Evolutionary conservation across 805 yeast genomes (phyloP).

Genomic region (Brettanomyces bruxellensis): DNA sequence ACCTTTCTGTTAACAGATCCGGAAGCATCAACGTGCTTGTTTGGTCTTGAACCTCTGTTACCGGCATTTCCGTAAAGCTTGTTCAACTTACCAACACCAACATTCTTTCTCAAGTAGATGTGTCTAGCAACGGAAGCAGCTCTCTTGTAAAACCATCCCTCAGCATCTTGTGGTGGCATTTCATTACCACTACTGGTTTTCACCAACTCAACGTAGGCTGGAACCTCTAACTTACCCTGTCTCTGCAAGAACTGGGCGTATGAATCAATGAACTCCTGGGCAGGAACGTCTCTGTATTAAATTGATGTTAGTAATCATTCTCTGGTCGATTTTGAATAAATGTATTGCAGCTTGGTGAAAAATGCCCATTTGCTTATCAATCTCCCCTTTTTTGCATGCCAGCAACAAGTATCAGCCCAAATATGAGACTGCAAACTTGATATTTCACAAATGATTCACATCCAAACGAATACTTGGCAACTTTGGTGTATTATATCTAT

Average conservation of each 20-base stretch:
- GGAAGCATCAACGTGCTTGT: constrained; percentile 97
- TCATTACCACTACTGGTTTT: constrained; percentile 99
- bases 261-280: constrained; percentile 99
- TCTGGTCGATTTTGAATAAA: background rate
- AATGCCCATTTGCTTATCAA: too few relatives aligned
- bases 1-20: constrained; percentile 99
- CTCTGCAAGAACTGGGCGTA: constrained; percentile 99
- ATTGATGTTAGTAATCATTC: constrained; percentile 6
- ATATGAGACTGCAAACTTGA: too few relatives aligned
- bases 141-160: constrained; percentile 99
- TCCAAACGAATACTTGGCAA: too few relatives aligned
- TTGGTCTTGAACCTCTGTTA: constrained; percentile 99
- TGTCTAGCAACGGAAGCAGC: constrained; percentile 99
- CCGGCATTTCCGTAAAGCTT: constrained; percentile 98
- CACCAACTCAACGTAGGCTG: constrained; percentile 99
- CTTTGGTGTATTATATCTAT: too few relatives aligned
- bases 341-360: background rate
- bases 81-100: constrained; percentile 99
- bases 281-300: constrained; percentile 93
- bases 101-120: constrained; percentile 98
- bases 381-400: too few relatives aligned
- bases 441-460: too few relatives aligned
- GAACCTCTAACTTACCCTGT: constrained; percentile 99
- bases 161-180: constrained; percentile 99
- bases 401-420: too few relatives aligned